These are phyloP conservation scores for Rhizopogon sp. DNA, from an alignment of 768 basidiomycete species.

Conservation along the genomic window DNA sequence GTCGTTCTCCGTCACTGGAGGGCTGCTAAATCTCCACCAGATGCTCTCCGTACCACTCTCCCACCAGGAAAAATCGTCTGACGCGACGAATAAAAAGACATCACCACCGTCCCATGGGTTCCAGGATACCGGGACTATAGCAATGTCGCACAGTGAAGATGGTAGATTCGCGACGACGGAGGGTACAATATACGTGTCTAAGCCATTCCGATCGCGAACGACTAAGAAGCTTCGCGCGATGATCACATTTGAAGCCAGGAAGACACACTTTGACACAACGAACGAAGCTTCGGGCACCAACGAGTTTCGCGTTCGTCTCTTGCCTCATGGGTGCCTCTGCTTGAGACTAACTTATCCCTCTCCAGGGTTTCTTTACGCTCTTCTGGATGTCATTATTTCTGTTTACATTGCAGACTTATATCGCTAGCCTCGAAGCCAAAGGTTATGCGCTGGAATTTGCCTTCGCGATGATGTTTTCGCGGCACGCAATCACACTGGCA, in stretches of 20 bases:
- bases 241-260: slow-evolving; percentile 82
- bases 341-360: background rate
- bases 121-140: background rate
- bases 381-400: slow-evolving; percentile 93
- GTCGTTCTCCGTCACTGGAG: background rate
- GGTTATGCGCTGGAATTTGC: slow-evolving; percentile 74
- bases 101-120: background rate
- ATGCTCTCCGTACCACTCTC: background rate
- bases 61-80: background rate
- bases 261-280: slow-evolving; percentile 78
- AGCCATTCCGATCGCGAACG: slow-evolving; percentile 66
- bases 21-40: background rate
- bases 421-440: slow-evolving; percentile 68
- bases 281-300: slow-evolving; percentile 73
- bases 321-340: background rate
- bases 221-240: slow-evolving; percentile 79
- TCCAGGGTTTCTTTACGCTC: slow-evolving; percentile 86
- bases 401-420: slow-evolving; percentile 72
- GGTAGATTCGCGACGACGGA: slow-evolving; percentile 45
- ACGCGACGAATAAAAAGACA: slow-evolving; percentile 3
- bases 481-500: slow-evolving; percentile 78
- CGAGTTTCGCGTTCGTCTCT: slow-evolving; percentile 66
- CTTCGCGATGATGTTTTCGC: slow-evolving; percentile 85
- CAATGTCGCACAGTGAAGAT: slow-evolving; percentile 7
- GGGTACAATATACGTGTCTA: slow-evolving; percentile 71